A percentile compares a stretch with the other conserved stretches of the same genome.
Conservation (phyloP, 768 basidiomycete genomes). For the Podaxis sp. region DNA sequence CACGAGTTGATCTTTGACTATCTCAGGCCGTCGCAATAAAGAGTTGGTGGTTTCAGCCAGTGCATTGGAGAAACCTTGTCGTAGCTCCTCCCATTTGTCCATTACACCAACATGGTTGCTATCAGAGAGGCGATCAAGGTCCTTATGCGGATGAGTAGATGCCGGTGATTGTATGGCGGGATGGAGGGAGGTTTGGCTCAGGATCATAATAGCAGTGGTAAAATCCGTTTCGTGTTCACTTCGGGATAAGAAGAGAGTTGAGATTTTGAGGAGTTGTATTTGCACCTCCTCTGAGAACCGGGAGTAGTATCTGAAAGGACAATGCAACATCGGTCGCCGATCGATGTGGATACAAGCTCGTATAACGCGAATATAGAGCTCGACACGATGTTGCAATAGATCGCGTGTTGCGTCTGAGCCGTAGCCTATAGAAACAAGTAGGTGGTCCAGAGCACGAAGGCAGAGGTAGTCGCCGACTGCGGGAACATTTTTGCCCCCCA, state of each 20-base stretch:
- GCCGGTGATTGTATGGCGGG: background rate
- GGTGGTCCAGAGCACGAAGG: conserved; percentile 1
- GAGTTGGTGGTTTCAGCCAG: background rate
- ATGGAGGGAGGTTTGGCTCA: background rate
- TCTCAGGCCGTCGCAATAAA: background rate
- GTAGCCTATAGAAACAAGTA: background rate
- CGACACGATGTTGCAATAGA: conserved; percentile 2
- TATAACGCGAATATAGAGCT: background rate
- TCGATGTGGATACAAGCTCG: background rate
- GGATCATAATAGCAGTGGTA: background rate
- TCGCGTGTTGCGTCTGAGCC: background rate
- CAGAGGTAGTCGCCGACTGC: conserved; percentile 3
- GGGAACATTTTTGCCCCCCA: background rate
- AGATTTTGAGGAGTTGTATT: background rate
- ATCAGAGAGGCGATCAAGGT: background rate
- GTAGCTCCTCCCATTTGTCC: background rate
- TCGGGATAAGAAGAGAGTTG: background rate
- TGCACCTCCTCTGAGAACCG: conserved; percentile 1
- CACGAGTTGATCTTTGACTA: background rate
- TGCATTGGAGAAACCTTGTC: background rate
- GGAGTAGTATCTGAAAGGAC: conserved; percentile 1
- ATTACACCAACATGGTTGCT: background rate
- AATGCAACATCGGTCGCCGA: background rate
- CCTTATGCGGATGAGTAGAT: background rate
- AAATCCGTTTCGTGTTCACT: background rate